Base-by-base conservation (phyloP, 176 grass and related monocot genomes). In the Ampelocalamus luodianensis region DNA sequence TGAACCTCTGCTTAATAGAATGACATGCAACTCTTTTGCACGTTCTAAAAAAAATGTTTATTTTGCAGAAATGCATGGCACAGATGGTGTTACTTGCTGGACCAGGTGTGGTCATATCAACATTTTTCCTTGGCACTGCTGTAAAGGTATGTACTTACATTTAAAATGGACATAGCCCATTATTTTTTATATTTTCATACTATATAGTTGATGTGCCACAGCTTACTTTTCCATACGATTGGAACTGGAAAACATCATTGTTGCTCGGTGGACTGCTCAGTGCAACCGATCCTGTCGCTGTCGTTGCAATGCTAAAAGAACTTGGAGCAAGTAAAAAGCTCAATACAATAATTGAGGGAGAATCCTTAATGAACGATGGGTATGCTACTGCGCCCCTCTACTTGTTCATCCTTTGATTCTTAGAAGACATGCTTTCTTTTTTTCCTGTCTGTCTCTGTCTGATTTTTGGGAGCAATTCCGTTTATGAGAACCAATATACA, bases 321-420 rank as follows among this genome's bases (percentile, higher is more conserved):
- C 89, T 98, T 45, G 93, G 93, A 60, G 96, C 96, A 71, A 93
- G 91, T 87, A 95, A 98, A 92, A 98, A 95, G 70, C 75, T 98
- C 69, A 95, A 73, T 29, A 98, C 96, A 38, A 92, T 98, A 70
- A 98, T 98, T 77, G 96, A 98, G 76, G 96, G 96, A 78, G 96
- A 95, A 90, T 93, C 93, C 11, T 75, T 98, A 48, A 98, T 98
- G 89, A 98, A 98, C 15, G 93, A 98, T 50, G 96, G 96, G 96
- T 98, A 95, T 67, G 26, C 26, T 44, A 22, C 43, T 24, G 10
- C 73, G 36, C 23, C 44, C 36, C 45, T 27, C 46, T 20, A 44
- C 11, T 43, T 26, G 5, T 67, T 76, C 29, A 75, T 53, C 62
- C 16, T 75, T 29, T 54, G 20, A 39, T 43, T 40, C 60, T 26